Base-by-base conservation (phyloP, 805 yeast genomes). In the Candida piceae region DNA sequence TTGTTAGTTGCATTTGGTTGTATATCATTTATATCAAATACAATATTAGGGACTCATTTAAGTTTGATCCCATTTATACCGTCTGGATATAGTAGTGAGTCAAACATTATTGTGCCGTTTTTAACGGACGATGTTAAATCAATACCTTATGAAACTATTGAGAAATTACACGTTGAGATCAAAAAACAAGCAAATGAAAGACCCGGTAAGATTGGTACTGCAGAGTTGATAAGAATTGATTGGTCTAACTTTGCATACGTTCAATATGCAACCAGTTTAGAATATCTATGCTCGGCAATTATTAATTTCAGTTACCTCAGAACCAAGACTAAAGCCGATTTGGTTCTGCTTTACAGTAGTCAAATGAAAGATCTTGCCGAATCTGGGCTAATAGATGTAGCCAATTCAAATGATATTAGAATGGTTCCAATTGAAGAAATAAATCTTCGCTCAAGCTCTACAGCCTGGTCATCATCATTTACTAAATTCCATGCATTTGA, bases 401-500 rank as follows among this genome's bases (percentile, higher is more conserved):
- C 42, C 12, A 10, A 29, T 26, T 10, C n/a, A 20, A 35, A 54
- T 26, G 43, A 49, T 7, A 60, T 68, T 4, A 49, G 44, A 12
- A 39, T 69, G 21, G 50, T 47, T 20, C 45, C 53, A 2, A 64
- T 65, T 5, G 44, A 48, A 2, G 36, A 42, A 22, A 32, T 55
- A 10, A 32, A 40, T 7, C 34, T 43, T 9, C 35, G 42, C 15
- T 48, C 57, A 2, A 52, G 43, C 7, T 40, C 54, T 12, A 20
- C 63, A 6, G 49, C 62, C 26, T 78, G 83, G 82, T 42, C 59
- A 5, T 59, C 64, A 4, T 70, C 80, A 38, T 72, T 74, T 44
- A 76, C 81, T 1, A 80, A 80, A 48, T 58, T 79, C 20, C 60
- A 67, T 41, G 67, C 74, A 1, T 79, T 79, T 50, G 63, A 68